phyloP scores from a whole-genome alignment of 306 rosid species.

The Pyrus pyrifolia region DNA sequence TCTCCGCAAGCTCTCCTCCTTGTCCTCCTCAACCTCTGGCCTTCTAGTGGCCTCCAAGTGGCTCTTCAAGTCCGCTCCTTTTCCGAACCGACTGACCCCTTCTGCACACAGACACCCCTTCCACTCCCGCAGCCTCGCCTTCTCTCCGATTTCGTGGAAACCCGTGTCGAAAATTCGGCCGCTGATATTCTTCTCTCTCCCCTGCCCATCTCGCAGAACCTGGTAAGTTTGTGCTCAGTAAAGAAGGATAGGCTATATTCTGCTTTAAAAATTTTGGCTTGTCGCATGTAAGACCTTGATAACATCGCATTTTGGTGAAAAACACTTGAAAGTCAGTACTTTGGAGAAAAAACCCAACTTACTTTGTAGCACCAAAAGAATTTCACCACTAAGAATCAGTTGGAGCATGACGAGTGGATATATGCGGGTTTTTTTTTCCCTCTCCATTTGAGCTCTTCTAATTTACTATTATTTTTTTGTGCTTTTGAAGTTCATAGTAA shows the following conservation, averaged over 20 bases:
- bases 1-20: conserved; percentile 25
- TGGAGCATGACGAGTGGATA: too few relatives aligned
- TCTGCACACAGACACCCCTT: conserved; percentile 21
- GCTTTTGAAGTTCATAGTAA: not conserved
- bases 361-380: too few relatives aligned
- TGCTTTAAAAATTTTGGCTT: too few relatives aligned
- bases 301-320: too few relatives aligned
- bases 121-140: conserved; percentile 20
- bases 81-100: conserved; percentile 21
- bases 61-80: conserved; percentile 26
- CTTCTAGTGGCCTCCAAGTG: conserved; percentile 38
- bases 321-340: too few relatives aligned
- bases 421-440: too few relatives aligned
- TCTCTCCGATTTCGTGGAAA: conserved; percentile 33
- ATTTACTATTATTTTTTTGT: not conserved
- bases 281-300: too few relatives aligned
- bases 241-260: not conserved
- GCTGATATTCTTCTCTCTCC: conserved; percentile 38
- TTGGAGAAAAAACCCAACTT: too few relatives aligned
- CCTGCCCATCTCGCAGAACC: conserved; percentile 32
- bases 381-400: not conserved
- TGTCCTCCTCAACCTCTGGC: conserved; percentile 25
- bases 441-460: not conserved
- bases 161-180: conserved; percentile 28
- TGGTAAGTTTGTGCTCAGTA: conserved; percentile 16